These are phyloP conservation scores for Ustilago nuda DNA, from an alignment of 1,284 basidiomycete species.

Conservation along the genomic window DNA sequence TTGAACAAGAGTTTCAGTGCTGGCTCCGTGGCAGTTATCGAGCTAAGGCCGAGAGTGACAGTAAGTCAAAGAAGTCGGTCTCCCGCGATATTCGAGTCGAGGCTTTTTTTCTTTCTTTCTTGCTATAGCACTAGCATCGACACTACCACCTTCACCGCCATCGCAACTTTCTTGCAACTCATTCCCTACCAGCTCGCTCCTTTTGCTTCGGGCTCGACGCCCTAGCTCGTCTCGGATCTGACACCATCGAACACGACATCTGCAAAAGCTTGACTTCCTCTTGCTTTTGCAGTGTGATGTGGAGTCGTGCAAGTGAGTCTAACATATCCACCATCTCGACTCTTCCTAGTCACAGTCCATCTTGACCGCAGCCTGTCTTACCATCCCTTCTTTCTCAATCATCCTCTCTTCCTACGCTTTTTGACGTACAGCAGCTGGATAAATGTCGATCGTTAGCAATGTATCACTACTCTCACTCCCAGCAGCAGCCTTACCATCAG, in stretches of 20 bases:
- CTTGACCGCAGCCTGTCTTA: background rate
- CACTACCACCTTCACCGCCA: background rate
- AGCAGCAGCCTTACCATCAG: slow-evolving; percentile 41
- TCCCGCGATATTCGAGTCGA: background rate
- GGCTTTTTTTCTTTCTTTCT: background rate
- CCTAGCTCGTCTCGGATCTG: background rate
- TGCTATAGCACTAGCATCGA: background rate
- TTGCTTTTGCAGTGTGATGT: background rate
- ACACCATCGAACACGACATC: background rate
- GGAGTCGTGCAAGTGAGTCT: slow-evolving; percentile 2
- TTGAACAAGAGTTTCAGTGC: background rate
- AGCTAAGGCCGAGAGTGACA: background rate
- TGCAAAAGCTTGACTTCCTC: background rate
- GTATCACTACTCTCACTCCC: slow-evolving; percentile 51
- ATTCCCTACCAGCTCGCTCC: background rate
- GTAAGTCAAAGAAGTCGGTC: background rate
- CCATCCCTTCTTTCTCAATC: background rate
- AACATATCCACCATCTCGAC: background rate
- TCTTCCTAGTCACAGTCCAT: background rate
- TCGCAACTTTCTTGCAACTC: background rate
- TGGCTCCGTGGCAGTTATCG: background rate
- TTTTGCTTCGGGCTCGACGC: background rate
- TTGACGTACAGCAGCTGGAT: slow-evolving; percentile 14
- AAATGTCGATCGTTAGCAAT: slow-evolving; percentile 47
- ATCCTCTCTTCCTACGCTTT: background rate